These are phyloP conservation scores for Mortierella alpina DNA, from an alignment of 192 early-diverging fungal species.

Conservation along the genomic window DNA sequence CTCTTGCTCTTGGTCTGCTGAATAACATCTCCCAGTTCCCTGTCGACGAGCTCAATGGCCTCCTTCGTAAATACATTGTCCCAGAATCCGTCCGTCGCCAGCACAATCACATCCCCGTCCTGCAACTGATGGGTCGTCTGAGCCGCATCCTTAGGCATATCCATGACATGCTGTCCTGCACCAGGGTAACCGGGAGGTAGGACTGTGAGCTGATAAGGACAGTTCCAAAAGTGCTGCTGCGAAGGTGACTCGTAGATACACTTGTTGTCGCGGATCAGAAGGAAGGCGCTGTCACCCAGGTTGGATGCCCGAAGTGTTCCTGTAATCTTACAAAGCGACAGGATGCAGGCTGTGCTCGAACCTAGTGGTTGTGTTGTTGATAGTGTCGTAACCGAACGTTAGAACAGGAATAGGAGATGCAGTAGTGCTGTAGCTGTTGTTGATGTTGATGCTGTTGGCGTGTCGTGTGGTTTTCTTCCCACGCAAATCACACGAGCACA, in stretches of 20 bases:
- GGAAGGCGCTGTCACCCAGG: constrained; percentile 66
- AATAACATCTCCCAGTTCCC: constrained; percentile 52
- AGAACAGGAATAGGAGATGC: too few species aligned
- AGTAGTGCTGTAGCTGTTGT: not conserved
- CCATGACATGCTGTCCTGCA: constrained; percentile 59
- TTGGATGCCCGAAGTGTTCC: constrained; percentile 66
- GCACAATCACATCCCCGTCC: constrained; percentile 67
- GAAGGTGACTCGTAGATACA: constrained; percentile 68
- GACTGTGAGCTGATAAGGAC: constrained; percentile 69
- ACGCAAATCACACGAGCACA: constrained; percentile 4
- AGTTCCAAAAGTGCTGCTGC: constrained; percentile 74
- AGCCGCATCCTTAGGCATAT: constrained; percentile 67
- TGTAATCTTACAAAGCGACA: constrained; percentile 64
- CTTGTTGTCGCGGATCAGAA: constrained; percentile 64
- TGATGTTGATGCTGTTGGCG: not conserved
- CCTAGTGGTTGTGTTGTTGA: constrained; percentile 26
- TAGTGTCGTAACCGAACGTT: not conserved
- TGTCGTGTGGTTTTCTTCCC: not conserved
- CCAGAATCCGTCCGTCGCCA: constrained; percentile 72
- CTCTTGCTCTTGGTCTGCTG: constrained; percentile 2
- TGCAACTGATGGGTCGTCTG: constrained; percentile 62
- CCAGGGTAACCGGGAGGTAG: constrained; percentile 66
- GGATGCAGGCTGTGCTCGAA: constrained; percentile 68
- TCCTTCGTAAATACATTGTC: constrained; percentile 71
- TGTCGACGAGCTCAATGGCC: constrained; percentile 62